Percentiles rank a stretch among this genome's conserved stretches.
These are phyloP conservation scores for Benincasa hispida DNA, from an alignment of 306 rosid genomes.

Conservation along the genomic window DNA sequence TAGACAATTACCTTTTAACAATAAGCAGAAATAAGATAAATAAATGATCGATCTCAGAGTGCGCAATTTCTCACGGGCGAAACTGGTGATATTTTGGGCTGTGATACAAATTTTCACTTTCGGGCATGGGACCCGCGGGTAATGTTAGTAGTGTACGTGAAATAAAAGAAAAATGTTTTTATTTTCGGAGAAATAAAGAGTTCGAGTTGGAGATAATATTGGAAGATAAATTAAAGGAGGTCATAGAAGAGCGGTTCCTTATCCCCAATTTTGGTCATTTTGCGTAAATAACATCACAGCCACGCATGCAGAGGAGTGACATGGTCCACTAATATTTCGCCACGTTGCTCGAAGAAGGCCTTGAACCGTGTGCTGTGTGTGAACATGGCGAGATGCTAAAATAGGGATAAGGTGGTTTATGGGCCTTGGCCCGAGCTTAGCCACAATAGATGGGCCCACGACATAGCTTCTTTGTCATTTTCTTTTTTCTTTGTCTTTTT, in stretches of 20 bases:
- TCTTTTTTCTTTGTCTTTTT: not conserved
- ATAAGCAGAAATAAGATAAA: not conserved
- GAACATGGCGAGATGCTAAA: not conserved
- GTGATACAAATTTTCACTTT: not conserved
- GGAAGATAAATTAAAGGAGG: constrained; percentile 14
- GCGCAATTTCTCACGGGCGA: not conserved
- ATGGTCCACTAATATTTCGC: not conserved
- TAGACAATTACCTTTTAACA: too few relatives aligned
- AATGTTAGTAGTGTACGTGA: not conserved
- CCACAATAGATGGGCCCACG: constrained; percentile 3
- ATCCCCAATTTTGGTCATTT: constrained; percentile 26
- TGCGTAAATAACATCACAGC: not conserved
- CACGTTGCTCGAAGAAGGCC: not conserved
- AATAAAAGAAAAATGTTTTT: too few relatives aligned
- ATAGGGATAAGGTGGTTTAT: not conserved
- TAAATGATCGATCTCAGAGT: accelerated
- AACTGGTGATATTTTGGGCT: not conserved
- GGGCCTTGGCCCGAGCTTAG: constrained; percentile 4
- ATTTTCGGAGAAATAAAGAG: too few relatives aligned
- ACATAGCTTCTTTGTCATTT: not conserved
- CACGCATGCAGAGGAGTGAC: constrained; percentile 6
- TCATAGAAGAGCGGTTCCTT: constrained; percentile 16
- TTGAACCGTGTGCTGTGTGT: constrained; percentile 7
- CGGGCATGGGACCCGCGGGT: not conserved
- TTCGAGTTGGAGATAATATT: not conserved